Evolutionary conservation across 148 eudicot species (phyloP).

Genomic region (Oxyria digyna): DNA sequence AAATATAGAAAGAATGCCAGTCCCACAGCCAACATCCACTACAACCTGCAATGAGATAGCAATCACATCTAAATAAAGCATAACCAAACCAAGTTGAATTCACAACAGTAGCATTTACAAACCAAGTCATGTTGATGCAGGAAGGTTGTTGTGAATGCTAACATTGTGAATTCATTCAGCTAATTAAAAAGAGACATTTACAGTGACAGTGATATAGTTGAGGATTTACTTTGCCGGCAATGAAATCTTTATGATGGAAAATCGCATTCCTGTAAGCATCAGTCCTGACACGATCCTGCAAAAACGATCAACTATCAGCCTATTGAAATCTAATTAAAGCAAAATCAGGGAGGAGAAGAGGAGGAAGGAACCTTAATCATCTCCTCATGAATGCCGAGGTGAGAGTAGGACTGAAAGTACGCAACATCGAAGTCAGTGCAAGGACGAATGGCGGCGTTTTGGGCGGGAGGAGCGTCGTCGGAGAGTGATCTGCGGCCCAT

Average conservation of each 20-base stretch:
- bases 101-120: background rate
- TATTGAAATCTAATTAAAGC: background rate
- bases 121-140: no score
- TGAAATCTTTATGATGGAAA: constrained; percentile 53
- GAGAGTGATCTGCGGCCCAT: constrained; percentile 14
- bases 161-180: no score
- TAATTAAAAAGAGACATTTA: background rate
- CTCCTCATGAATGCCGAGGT: constrained; percentile 93
- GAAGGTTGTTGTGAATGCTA: no score
- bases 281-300: constrained; percentile 94
- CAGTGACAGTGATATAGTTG: background rate
- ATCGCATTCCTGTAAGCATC: constrained; percentile 81
- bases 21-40: constrained; percentile 97
- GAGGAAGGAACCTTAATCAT: constrained; percentile 69
- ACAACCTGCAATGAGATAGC: constrained; percentile 52
- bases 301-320: constrained; percentile 7
- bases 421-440: constrained; percentile 91
- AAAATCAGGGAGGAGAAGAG: background rate
- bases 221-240: constrained; percentile 78
- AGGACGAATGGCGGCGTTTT: constrained; percentile 21
- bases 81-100: background rate
- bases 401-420: constrained; percentile 87
- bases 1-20: constrained; percentile 94
- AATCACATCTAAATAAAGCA: background rate
- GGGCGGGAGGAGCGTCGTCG: constrained; percentile 9